Base-by-base conservation (phyloP, 2,329 filamentous ascomycete species). In the Nothopassalora personata region DNA sequence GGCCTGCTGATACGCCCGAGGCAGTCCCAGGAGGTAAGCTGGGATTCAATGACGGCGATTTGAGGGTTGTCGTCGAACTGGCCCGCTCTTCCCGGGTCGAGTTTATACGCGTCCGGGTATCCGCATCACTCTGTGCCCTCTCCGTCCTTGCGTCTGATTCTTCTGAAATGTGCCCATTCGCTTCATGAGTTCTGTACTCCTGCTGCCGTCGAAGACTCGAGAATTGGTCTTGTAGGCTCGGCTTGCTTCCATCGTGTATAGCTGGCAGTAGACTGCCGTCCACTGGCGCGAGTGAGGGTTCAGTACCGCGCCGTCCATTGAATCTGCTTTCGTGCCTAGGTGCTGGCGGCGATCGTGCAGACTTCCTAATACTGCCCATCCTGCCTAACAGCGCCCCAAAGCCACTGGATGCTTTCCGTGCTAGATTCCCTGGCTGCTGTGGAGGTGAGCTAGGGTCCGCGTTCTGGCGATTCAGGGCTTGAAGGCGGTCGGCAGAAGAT, bases 21-120 rank as follows among this genome's bases (percentile, higher is more conserved):
- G 88, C 91, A 1, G 92, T 97, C 1, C 92, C 92, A 0, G 92
- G 92, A 0, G 91, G 86, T 48, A 97, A 78, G 58, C 82, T 85
- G 4, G 82, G 81, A 66, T 90, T 90, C 15, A 90, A 81, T 3
- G 81, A 84, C 0, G 83, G 77, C 7, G 88, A 85, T 57, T 86
- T 79, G 18, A 69, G 62, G 31, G 55, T 46, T 8, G 59, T 33
- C 7, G 34, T 56, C 8, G 57, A 51, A 23, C 34, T 58, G 55
- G 70, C 71, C 52, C 75, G 67, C 3, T 64, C 63, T 11, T 66
- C 61, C 18, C 61, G 61, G 6, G 56, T 59, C 18, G 67, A 64
- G 43, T 62, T 66, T 13, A 56, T 57, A 2, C 60, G 54, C 5
- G 55, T 55, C 13, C 73, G 68, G 2, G 75, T 75, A 46, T 71